Percentiles rank a stretch among this genome's conserved stretches.
Evolutionary conservation across 768 basidiomycete species (phyloP).

Genomic region (Pleurotus ostreatus): DNA sequence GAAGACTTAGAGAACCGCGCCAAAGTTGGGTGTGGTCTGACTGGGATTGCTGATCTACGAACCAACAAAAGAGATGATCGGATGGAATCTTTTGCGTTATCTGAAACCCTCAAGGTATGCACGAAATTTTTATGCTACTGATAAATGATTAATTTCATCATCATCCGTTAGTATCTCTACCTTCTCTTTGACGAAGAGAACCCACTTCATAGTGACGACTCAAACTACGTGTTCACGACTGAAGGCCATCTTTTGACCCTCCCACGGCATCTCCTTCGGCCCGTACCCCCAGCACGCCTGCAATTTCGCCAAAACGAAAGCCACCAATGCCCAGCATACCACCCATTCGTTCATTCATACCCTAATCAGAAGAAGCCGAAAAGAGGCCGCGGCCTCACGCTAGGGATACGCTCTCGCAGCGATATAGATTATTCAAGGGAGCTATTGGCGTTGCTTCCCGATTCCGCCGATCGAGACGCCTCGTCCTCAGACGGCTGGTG

Average conservation of each 20-base stretch:
- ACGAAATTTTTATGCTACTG: not conserved
- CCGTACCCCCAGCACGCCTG: constrained; percentile 54
- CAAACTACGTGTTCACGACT: constrained; percentile 90
- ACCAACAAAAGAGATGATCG: constrained; percentile 81
- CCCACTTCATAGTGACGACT: constrained; percentile 66
- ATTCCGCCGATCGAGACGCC: constrained; percentile 42
- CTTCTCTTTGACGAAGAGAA: constrained; percentile 89
- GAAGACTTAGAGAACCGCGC: constrained; percentile 69
- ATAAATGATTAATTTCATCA: not conserved
- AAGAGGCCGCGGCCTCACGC: constrained; percentile 44
- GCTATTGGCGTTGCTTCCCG: constrained; percentile 53
- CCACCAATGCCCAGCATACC: constrained; percentile 74
- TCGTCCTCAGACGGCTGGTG: constrained; percentile 80
- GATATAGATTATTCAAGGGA: constrained; percentile 82
- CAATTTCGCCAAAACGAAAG: constrained; percentile 59
- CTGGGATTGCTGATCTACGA: constrained; percentile 76
- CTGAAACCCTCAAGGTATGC: constrained; percentile 83
- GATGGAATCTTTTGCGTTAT: constrained; percentile 97
- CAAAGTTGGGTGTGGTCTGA: constrained; percentile 83
- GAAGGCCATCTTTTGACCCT: constrained; percentile 89
- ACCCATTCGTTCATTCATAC: constrained; percentile 33
- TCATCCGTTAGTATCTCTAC: constrained; percentile 71
- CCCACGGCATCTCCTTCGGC: constrained; percentile 47
- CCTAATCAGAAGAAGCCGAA: constrained; percentile 25
- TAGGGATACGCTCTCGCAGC: constrained; percentile 65